A percentile compares a stretch with the other conserved stretches of the same genome.
Evolutionary conservation across 108 stramenopile species (phyloP).

Genomic region (Aurantiochytrium sp.): DNA sequence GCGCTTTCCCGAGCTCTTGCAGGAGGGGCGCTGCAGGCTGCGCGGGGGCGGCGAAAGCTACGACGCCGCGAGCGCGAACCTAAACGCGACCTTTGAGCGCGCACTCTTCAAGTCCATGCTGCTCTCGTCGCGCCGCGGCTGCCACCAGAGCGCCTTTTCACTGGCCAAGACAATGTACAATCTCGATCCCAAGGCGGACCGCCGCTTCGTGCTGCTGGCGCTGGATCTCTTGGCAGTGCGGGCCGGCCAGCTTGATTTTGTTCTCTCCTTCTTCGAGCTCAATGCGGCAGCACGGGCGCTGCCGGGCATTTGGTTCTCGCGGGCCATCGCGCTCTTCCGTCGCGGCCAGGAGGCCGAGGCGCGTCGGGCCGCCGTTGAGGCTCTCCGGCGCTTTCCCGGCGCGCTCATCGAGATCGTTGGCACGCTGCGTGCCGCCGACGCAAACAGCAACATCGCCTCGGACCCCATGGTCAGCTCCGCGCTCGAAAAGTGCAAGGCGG

Average conservation of each 20-base stretch:
- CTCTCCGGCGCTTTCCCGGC: not conserved
- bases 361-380: not conserved
- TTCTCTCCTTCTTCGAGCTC: not conserved
- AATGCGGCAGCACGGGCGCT: not conserved
- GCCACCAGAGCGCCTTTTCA: not conserved
- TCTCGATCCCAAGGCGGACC: not conserved
- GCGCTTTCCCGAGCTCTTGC: not conserved
- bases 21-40: not conserved
- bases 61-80: not conserved
- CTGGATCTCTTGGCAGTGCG: not conserved
- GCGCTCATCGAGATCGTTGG: not conserved
- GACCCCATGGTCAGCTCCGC: constrained; percentile 1
- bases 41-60: not conserved
- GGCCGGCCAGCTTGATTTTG: not conserved
- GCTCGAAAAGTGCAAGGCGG: not conserved
- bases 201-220: not conserved
- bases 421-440: not conserved
- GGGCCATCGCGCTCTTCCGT: not conserved
- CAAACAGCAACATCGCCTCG: not conserved
- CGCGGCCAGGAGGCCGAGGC: not conserved
- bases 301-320: not conserved
- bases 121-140: not conserved
- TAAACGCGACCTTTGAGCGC: not conserved
- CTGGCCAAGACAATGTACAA: not conserved
- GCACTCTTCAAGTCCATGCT: constrained; percentile 21